phyloP scores from a whole-genome alignment of 2,329 filamentous ascomycete genomes.

The Colletotrichum spaethianum region DNA sequence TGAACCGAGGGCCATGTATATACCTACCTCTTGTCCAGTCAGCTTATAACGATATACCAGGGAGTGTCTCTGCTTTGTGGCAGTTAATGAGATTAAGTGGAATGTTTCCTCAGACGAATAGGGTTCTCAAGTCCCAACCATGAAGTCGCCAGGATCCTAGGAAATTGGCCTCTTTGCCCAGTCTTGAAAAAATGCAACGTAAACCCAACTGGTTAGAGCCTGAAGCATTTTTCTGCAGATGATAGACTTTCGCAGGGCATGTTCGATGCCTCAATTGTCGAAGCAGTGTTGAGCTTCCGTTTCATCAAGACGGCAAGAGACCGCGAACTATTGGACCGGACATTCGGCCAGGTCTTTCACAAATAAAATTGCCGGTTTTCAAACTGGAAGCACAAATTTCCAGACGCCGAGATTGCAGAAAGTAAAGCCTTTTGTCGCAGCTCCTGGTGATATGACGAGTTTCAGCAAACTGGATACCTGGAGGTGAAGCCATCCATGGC shows the following conservation, averaged over 20 bases:
- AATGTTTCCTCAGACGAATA: neutral
- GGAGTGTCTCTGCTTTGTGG: neutral
- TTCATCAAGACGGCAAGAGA: neutral
- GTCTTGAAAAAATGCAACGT: neutral
- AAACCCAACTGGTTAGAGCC: neutral
- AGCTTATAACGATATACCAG: too few relatives aligned
- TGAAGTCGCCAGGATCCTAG: too few relatives aligned
- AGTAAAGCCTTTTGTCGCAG: neutral
- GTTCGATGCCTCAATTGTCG: neutral
- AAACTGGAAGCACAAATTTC: neutral
- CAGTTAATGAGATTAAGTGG: rapidly evolving
- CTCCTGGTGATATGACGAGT: neutral
- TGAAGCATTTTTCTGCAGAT: neutral
- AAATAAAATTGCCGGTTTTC: neutral
- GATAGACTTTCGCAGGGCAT: neutral
- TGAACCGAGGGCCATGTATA: neutral
- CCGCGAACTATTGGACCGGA: neutral
- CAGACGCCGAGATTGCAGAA: neutral
- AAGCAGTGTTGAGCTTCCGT: neutral
- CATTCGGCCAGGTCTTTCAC: too few relatives aligned
- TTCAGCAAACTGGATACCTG: slow-evolving; percentile 3
- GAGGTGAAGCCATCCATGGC: too few relatives aligned
- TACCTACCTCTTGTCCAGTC: neutral
- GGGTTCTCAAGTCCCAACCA: too few relatives aligned
- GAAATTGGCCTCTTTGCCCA: neutral